phyloP scores from a whole-genome alignment of 2,329 filamentous ascomycete species.

The Coniochaeta sp. region DNA sequence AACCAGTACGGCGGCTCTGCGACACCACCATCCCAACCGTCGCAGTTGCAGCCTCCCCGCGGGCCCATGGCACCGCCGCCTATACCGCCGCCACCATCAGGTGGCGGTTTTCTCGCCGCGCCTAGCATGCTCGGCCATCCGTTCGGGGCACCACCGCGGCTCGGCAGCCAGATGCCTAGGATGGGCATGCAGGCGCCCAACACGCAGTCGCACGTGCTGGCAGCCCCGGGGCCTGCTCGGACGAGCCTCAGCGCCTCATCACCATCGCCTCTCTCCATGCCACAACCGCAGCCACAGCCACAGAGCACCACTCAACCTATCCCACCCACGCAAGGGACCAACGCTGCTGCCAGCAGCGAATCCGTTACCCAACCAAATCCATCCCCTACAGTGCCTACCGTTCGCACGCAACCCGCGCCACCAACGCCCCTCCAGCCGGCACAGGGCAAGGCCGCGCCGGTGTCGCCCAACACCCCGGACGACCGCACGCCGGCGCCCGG shows the following conservation, averaged over 20 bases:
- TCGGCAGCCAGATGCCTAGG: slow-evolving; percentile 17
- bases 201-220: slow-evolving; percentile 18
- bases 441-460: slow-evolving; percentile 7
- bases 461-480: slow-evolving; percentile 20
- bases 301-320: neutral
- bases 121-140: slow-evolving; percentile 20
- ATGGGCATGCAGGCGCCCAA: slow-evolving; percentile 12
- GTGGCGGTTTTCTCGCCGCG: slow-evolving; percentile 15
- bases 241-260: slow-evolving; percentile 11
- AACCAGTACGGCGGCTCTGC: neutral
- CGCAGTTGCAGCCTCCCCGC: neutral
- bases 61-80: slow-evolving; percentile 7
- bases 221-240: slow-evolving; percentile 13
- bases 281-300: slow-evolving; percentile 1
- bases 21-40: neutral
- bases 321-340: neutral
- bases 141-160: slow-evolving; percentile 11
- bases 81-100: slow-evolving; percentile 10
- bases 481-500: slow-evolving; percentile 17
- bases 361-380: neutral
- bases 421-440: slow-evolving; percentile 6
- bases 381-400: neutral
- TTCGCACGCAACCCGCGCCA: neutral
- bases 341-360: neutral
- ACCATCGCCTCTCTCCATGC: slow-evolving; percentile 15